These are phyloP conservation scores for Allium fistulosum DNA, from an alignment of 106 monocot genomes.

Conservation along the genomic window DNA sequence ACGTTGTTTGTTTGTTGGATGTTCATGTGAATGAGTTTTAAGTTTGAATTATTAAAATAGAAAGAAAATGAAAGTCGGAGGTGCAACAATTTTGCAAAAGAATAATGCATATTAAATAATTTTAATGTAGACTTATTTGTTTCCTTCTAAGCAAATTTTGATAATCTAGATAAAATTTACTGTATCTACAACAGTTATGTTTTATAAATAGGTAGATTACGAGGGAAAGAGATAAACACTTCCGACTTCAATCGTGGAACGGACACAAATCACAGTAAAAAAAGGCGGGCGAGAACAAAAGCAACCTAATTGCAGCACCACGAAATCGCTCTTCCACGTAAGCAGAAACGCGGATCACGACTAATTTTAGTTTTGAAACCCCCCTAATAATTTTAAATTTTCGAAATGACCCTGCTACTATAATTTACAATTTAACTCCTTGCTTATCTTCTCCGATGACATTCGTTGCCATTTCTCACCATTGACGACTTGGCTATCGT, in stretches of 20 bases:
- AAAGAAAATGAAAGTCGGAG: too few relatives aligned
- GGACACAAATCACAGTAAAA: too few relatives aligned
- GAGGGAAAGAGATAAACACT: background rate
- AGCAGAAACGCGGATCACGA: background rate
- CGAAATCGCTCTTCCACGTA: conserved; percentile 1
- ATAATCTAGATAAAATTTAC: too few relatives aligned
- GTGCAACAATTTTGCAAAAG: too few relatives aligned
- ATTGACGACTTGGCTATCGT: conserved; percentile 4
- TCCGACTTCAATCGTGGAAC: background rate
- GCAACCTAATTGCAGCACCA: background rate
- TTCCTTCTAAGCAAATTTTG: too few relatives aligned
- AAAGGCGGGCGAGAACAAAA: conserved; percentile 1
- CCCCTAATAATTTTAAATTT: background rate
- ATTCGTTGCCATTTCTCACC: conserved; percentile 6
- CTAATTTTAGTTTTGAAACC: background rate
- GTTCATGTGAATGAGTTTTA: too few relatives aligned
- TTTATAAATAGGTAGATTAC: too few relatives aligned
- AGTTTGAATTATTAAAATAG: too few relatives aligned
- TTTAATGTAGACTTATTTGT: too few relatives aligned
- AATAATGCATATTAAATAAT: too few relatives aligned
- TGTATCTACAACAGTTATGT: too few relatives aligned
- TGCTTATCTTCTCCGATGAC: conserved; percentile 8
- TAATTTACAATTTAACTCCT: background rate
- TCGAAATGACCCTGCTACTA: background rate
- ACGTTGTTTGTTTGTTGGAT: too few relatives aligned